These are phyloP conservation scores for Phaeomoniella chlamydospora DNA, from an alignment of 2,329 filamentous ascomycete genomes.

Conservation along the genomic window DNA sequence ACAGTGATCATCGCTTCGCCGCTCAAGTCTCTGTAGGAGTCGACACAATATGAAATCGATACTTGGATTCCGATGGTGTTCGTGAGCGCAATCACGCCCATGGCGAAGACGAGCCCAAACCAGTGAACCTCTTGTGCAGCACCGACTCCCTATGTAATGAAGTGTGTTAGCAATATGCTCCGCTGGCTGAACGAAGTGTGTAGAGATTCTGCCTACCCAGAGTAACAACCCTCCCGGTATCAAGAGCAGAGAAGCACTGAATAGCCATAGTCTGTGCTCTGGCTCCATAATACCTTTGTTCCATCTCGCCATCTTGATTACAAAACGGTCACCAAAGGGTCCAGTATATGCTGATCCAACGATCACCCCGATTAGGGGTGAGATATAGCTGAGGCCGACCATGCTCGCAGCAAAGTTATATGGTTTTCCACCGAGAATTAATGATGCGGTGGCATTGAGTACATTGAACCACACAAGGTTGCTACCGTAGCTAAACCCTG, in stretches of 20 bases:
- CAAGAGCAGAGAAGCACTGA: constrained; percentile 20
- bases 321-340: constrained; percentile 12
- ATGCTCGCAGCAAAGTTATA: constrained; percentile 23
- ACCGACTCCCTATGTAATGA: constrained; percentile 31
- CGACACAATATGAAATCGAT: constrained; percentile 31
- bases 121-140: constrained; percentile 33
- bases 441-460: constrained; percentile 24
- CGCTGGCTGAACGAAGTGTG: too few relatives aligned
- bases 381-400: constrained; percentile 22
- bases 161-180: too few relatives aligned
- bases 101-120: constrained; percentile 33
- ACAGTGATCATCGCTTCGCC: constrained; percentile 36
- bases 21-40: constrained; percentile 31
- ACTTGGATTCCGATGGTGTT: constrained; percentile 30
- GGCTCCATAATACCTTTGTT: constrained; percentile 13
- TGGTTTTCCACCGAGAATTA: constrained; percentile 19
- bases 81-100: constrained; percentile 29
- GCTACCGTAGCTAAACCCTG: constrained; percentile 23
- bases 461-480: constrained; percentile 28
- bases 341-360: constrained; percentile 9
- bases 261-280: constrained; percentile 13
- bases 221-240: constrained; percentile 30
- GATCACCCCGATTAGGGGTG: constrained; percentile 7
- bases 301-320: constrained; percentile 10
- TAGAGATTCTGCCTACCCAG: too few relatives aligned